Base-by-base conservation (phyloP, 2,329 filamentous ascomycete genomes). In the Ophiostoma sp. region DNA sequence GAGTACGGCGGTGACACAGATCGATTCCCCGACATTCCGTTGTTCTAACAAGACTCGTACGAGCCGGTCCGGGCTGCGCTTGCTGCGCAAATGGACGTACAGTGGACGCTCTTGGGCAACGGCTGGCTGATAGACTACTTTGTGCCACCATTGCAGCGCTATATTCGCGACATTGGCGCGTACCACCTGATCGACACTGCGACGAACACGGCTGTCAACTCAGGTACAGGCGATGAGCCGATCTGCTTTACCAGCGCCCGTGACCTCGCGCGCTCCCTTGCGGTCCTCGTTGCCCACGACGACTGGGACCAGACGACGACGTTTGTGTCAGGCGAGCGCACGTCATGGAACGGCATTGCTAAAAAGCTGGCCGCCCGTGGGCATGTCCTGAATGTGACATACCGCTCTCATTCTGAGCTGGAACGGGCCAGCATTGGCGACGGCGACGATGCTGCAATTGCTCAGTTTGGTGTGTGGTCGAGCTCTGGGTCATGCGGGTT, bases 111-210 rank as follows among this genome's bases (percentile, higher is more conserved):
- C 18, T 4, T 70, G 9, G 49, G 55, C 58, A 49, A 36, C 45
- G 69, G 69, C 66, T 70, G 69, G 66, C 67, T 70, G 18, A 67
- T 67, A 41, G 69, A 70, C 66, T 70, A 70, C 47, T 45, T 68
- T 1, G 47, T 68, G 40, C 66, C 69, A 8, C 8, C 60, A 11
- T 16, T 47, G 6, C 63, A 55, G 36, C 68, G 68, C 63, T 67
- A 69, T 44, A 63, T 69, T 38, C 63, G 63, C 41, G 67, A 68
- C 5, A 68, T 65, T n/a, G 55, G 65, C 27, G n/a, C 38, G 5
- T 65, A 38, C 36, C 64, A 65, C 42, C 66, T 63, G 9, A 40
- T 67, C 16, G 36, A 65, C 62, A 27, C 47, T 36, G 67, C 36
- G 36, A 41, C 60, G 3, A 64, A 62, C 27, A 65, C 42, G 1